Evolutionary conservation across 495 filamentous ascomycete genomes (phyloP), one percentile per base, ranked within the genome.

Genomic region (Podospora didyma): DNA sequence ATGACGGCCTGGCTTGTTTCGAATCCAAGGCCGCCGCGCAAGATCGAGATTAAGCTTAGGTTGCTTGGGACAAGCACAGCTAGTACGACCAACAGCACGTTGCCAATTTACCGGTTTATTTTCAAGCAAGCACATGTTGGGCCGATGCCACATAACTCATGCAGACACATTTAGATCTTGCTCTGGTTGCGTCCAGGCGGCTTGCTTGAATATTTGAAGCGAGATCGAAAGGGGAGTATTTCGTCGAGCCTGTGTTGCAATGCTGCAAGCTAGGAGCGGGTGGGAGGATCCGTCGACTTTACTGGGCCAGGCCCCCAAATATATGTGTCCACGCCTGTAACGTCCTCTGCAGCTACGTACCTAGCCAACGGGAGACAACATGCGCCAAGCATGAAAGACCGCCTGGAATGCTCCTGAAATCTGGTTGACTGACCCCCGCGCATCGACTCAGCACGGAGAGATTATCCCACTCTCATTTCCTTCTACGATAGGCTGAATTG

Each of bases 401-500:
- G 21, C 42, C 42, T 17, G n/a, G 23, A n/a, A 34, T 21, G 14
- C 17, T 23, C 45, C 46, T 54, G 45, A 42, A 21, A 17, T 17
- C 17, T 14, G 31, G 23, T 28, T 28, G 39, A 10, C 22, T 28
- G 37, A 31, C 47, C 20, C 47, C 37, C 48, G 45, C 48, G 26
- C 22, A 20, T 53, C 24, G 45, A 20, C 26, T 34, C 28, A 41
- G 45, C 41, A 53, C 49, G 46, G 7, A 19, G 31, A 26, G 45
- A 23, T 34, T 26, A 44, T 17, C 34, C 26, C 45, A 28, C 47
- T 31, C 39, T 56, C 48, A 55, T 56, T 56, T 56, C 49, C 28
- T 24, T 51, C 51, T 55, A 41, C 60, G 56, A 59, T 53, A 59
- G 60, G 51, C 56, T 59, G 59, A 61, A 61, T 55, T 31, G 26